These are phyloP conservation scores for Sarocladium strictum DNA, from an alignment of 2,329 filamentous ascomycete species.

Conservation along the genomic window DNA sequence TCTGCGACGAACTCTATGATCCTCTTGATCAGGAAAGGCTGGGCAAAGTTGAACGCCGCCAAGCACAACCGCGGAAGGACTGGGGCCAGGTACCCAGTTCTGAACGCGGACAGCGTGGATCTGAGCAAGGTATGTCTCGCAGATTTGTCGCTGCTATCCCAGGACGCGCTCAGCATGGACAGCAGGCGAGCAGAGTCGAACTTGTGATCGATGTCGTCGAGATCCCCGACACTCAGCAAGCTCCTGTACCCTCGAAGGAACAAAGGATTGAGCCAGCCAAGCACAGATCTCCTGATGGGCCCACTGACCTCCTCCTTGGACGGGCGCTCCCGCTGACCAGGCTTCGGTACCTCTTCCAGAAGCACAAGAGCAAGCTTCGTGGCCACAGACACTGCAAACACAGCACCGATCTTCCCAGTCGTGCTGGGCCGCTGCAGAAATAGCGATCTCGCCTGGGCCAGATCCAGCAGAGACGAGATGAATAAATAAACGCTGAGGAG, in stretches of 20 bases:
- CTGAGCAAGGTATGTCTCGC: conserved; percentile 19
- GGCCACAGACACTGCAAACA: conserved; percentile 21
- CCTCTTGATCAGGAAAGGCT: conserved; percentile 37
- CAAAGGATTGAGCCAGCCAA: conserved; percentile 30
- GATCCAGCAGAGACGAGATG: conserved; percentile 25
- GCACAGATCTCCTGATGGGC: conserved; percentile 26
- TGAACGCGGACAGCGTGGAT: conserved; percentile 21
- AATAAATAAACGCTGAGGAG: conserved; percentile 26
- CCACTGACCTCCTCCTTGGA: conserved; percentile 17
- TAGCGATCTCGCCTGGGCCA: conserved; percentile 25
- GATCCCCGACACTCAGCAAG: conserved; percentile 18
- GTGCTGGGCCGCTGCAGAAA: conserved; percentile 23
- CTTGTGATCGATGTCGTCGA: conserved; percentile 23
- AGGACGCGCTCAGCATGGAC: conserved; percentile 15
- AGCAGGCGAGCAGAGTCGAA: conserved; percentile 19
- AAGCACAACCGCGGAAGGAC: conserved; percentile 31
- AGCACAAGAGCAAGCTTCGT: conserved; percentile 23
- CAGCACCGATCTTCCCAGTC: conserved; percentile 18
- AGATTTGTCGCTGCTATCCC: conserved; percentile 17
- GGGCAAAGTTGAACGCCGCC: conserved; percentile 36
- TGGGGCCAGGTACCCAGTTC: conserved; percentile 22
- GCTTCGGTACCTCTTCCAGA: conserved; percentile 26
- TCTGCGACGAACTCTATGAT: conserved; percentile 25
- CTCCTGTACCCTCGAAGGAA: conserved; percentile 20
- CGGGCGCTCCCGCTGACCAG: background rate